phyloP scores from a whole-genome alignment of 345 rosid species.

The Syzygium oleosum region DNA sequence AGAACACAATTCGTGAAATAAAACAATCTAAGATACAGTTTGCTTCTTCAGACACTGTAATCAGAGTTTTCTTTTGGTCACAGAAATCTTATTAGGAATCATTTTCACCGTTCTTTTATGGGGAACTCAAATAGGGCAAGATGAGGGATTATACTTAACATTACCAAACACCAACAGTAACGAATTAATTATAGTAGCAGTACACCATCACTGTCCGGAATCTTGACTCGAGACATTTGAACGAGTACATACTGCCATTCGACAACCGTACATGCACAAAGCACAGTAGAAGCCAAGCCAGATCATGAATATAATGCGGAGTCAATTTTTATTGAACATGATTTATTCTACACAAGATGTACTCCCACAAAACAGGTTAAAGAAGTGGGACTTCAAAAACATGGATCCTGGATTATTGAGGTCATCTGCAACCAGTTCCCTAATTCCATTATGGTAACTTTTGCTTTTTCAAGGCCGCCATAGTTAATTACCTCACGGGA shows the following conservation, averaged over 20 bases:
- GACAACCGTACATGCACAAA: not conserved
- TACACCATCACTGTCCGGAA: not conserved
- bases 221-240: not conserved
- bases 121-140: not conserved
- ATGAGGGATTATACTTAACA: not conserved
- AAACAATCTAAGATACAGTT: not conserved
- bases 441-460: not conserved
- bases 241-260: not conserved
- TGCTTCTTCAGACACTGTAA: not conserved
- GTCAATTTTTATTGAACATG: not conserved
- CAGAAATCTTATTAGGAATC: not conserved
- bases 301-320: not conserved
- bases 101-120: not conserved
- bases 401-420: not conserved
- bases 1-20: not conserved
- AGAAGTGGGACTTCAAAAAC: not conserved
- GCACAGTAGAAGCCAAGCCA: not conserved
- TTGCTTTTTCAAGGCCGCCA: not conserved
- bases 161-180: not conserved
- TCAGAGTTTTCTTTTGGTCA: not conserved
- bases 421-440: not conserved
- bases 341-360: not conserved
- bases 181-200: not conserved
- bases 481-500: not conserved
- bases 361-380: not conserved